Conservation (phyloP, 305 asterid species). For the Fraxinus dipetala region DNA sequence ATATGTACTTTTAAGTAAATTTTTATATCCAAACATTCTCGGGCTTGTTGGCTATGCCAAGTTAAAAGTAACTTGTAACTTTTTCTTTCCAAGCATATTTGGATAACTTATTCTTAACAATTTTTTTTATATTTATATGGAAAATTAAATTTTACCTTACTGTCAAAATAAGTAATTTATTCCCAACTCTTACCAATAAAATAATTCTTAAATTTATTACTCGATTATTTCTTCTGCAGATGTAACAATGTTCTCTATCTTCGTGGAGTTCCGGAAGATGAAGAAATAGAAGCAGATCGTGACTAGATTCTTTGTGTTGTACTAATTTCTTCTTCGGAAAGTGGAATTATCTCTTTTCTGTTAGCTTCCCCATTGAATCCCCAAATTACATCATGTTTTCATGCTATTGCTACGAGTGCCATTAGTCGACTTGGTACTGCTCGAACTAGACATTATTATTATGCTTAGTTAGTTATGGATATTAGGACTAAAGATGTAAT, state of each 20-base stretch:
- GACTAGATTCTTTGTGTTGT: slow-evolving; percentile 31
- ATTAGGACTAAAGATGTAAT: neutral
- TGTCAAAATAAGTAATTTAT: neutral
- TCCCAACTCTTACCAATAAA: neutral
- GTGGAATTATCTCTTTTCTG: neutral
- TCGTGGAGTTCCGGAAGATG: slow-evolving; percentile 81
- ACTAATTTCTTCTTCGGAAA: neutral
- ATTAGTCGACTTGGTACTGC: neutral
- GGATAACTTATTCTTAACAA: neutral
- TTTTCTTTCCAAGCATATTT: neutral
- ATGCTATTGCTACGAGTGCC: neutral
- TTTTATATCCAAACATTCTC: neutral
- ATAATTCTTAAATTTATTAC: neutral
- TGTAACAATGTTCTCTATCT: slow-evolving; percentile 86
- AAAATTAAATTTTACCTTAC: neutral
- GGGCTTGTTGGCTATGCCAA: neutral
- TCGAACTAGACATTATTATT: neutral
- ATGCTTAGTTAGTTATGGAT: neutral
- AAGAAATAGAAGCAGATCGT: slow-evolving; percentile 65
- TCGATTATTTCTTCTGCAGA: slow-evolving; percentile 36
- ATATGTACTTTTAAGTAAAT: neutral
- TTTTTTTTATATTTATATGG: neutral
- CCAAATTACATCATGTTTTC: neutral
- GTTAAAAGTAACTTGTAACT: neutral
- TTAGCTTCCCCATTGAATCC: neutral